These are phyloP conservation scores for Neospermospora avenae DNA, from an alignment of 2,329 filamentous ascomycete genomes.

Conservation along the genomic window DNA sequence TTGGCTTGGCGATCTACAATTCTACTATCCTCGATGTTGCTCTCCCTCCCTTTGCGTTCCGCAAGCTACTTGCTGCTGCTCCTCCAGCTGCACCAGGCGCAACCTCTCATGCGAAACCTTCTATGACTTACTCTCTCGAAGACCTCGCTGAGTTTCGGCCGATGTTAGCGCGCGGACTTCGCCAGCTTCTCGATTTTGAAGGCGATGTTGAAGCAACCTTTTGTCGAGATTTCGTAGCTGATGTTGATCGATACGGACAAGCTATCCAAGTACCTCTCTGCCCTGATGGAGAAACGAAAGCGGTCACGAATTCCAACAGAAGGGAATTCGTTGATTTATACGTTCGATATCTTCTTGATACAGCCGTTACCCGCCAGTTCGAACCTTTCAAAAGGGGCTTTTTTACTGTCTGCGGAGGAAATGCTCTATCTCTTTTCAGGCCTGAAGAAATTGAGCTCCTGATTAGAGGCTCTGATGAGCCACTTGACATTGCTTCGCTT, in stretches of 20 bases:
- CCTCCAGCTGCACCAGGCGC: conserved; percentile 56
- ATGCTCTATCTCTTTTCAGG: conserved; percentile 80
- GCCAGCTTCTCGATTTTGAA: conserved; percentile 75
- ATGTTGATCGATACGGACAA: conserved; percentile 74
- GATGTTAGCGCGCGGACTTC: conserved; percentile 69
- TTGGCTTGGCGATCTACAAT: conserved; percentile 91
- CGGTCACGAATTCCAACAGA: conserved; percentile 81
- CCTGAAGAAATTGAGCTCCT: conserved; percentile 90
- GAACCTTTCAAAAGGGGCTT: conserved; percentile 94
- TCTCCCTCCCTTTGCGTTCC: conserved; percentile 83
- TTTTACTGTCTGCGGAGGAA: conserved; percentile 86
- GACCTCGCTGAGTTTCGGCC: conserved; percentile 83
- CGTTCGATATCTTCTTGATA: conserved; percentile 75
- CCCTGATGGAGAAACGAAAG: conserved; percentile 65
- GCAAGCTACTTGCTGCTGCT: conserved; percentile 76
- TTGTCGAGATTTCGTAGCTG: conserved; percentile 75
- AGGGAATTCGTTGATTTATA: conserved; percentile 86
- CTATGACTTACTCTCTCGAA: conserved; percentile 72
- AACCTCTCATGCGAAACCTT: conserved; percentile 53
- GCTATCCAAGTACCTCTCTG: conserved; percentile 66
- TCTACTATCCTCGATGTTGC: conserved; percentile 88
- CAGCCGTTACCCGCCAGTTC: conserved; percentile 75
- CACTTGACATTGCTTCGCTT: conserved; percentile 73
- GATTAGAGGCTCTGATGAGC: conserved; percentile 79
- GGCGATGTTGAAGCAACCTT: conserved; percentile 80